A percentile compares a stretch with the other conserved stretches of the same genome.
Conservation (phyloP, 768 basidiomycete genomes). For the Lactarius akahatsu region DNA sequence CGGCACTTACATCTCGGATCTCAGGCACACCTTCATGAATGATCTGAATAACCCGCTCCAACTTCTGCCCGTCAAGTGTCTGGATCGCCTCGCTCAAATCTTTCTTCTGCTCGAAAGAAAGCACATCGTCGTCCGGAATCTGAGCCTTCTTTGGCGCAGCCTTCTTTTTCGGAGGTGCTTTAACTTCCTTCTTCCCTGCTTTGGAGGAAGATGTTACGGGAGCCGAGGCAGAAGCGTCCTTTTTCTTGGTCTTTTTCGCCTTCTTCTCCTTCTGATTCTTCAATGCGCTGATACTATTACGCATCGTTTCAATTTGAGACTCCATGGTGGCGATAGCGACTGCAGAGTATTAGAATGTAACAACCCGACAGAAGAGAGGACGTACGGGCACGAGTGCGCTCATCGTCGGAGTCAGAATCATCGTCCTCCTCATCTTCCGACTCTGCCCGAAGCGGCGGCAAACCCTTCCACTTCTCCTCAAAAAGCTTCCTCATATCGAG, state of each 20-base stretch:
- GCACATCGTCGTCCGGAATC: constrained; percentile 71
- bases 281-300: constrained; percentile 61
- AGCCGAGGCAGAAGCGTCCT: constrained; percentile 46
- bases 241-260: constrained; percentile 72
- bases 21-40: constrained; percentile 94
- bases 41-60: constrained; percentile 91
- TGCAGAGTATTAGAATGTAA: constrained; percentile 36
- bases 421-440: constrained; percentile 64
- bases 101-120: constrained; percentile 97
- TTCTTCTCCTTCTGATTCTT: constrained; percentile 53
- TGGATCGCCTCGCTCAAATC: constrained; percentile 94
- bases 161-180: constrained; percentile 49
- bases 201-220: constrained; percentile 68
- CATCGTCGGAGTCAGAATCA: constrained; percentile 64
- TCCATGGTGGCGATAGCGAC: constrained; percentile 78
- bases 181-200: constrained; percentile 45
- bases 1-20: constrained; percentile 78
- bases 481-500: constrained; percentile 83
- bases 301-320: constrained; percentile 76
- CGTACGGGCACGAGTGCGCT: constrained; percentile 57
- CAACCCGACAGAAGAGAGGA: constrained; percentile 25
- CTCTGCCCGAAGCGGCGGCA: constrained; percentile 58
- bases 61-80: constrained; percentile 74
- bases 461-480: constrained; percentile 84
- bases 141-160: constrained; percentile 60